Conservation (phyloP, 2,329 filamentous ascomycete genomes). For the Hymenoscyphus repandus region DNA sequence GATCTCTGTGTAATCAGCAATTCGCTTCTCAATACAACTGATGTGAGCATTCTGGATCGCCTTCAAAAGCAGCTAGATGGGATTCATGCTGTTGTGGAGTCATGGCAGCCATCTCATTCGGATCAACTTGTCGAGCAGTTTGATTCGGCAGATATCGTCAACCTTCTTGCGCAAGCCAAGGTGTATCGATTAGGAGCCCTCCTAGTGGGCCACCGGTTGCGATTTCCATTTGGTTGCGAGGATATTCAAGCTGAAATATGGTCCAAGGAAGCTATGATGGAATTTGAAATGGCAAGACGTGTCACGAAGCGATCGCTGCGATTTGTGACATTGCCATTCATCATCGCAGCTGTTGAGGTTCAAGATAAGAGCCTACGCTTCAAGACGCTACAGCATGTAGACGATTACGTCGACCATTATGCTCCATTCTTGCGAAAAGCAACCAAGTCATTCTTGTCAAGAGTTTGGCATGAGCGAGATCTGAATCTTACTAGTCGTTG, state of each 20-base stretch:
- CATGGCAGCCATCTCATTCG: constrained; percentile 25
- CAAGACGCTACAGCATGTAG: constrained; percentile 19
- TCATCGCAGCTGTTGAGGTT: constrained; percentile 27
- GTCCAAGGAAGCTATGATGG: constrained; percentile 27
- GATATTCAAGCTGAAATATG: constrained; percentile 24
- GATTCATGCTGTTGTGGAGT: constrained; percentile 19
- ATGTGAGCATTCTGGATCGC: constrained; percentile 9
- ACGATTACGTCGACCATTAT: constrained; percentile 43
- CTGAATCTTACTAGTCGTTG: constrained; percentile 16
- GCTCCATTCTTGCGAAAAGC: constrained; percentile 22
- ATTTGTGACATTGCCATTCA: constrained; percentile 27
- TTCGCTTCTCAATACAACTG: constrained; percentile 14
- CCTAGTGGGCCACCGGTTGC: constrained; percentile 25
- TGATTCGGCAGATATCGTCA: constrained; percentile 22
- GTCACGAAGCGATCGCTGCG: constrained; percentile 21
- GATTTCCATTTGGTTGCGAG: constrained; percentile 22
- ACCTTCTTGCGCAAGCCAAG: constrained; percentile 28
- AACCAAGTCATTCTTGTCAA: constrained; percentile 22
- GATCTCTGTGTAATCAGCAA: constrained; percentile 28
- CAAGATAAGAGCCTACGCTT: constrained; percentile 11
- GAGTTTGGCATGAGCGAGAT: constrained; percentile 28
- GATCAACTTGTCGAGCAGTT: constrained; percentile 18
- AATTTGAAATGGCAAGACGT: constrained; percentile 22
- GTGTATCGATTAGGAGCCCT: constrained; percentile 27
- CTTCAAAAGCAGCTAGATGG: constrained; percentile 20